These are phyloP conservation scores for Mrakia frigida DNA, from an alignment of 768 basidiomycete genomes.

Conservation along the genomic window DNA sequence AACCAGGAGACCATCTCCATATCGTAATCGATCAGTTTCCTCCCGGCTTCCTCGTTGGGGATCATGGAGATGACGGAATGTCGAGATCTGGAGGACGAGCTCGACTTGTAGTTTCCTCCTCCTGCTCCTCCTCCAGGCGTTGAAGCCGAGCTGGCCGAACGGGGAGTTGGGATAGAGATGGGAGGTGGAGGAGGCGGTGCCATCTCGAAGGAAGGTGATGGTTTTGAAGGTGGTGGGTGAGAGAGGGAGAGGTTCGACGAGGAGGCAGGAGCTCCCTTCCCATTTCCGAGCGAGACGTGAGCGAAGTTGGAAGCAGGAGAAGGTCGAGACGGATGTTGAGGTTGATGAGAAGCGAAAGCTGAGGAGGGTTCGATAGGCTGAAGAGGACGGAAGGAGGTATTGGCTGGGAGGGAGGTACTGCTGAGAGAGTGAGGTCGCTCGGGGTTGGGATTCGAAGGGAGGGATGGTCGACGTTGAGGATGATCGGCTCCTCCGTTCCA, in stretches of 20 bases:
- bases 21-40: slow-evolving; percentile 25
- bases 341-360: neutral
- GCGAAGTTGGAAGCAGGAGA: neutral
- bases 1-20: slow-evolving; percentile 26
- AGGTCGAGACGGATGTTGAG: neutral
- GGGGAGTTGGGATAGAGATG: slow-evolving; percentile 1
- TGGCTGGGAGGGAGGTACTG: neutral
- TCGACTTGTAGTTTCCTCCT: neutral
- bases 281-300: neutral
- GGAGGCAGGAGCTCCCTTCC: neutral
- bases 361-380: neutral
- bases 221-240: neutral
- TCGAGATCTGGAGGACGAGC: neutral
- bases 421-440: neutral
- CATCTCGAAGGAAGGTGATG: neutral
- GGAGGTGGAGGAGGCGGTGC: neutral
- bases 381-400: neutral
- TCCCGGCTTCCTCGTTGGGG: slow-evolving; percentile 26
- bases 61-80: neutral
- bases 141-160: neutral
- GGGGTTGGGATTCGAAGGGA: neutral
- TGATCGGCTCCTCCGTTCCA: neutral
- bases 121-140: neutral
- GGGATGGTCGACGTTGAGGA: slow-evolving; percentile 6
- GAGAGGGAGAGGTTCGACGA: neutral